Percentiles rank a stretch among this genome's conserved stretches.
Evolutionary conservation across 257 asterid species (phyloP).

Genomic region (Jacaranda mimosifolia): DNA sequence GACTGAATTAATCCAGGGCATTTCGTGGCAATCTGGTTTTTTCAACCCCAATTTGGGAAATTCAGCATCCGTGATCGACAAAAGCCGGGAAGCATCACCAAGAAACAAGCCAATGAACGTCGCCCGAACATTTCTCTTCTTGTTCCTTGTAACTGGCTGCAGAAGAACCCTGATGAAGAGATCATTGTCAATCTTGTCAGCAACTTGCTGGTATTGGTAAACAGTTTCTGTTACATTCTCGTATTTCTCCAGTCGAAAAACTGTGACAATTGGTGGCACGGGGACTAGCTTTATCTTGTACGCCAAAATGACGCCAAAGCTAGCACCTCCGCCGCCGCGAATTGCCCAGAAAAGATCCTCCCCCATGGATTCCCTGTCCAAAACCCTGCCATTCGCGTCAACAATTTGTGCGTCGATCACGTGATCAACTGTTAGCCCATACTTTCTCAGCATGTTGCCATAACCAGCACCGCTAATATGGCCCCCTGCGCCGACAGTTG

Average conservation of each 20-base stretch:
- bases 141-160: conserved; percentile 44
- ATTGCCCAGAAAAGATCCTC: conserved; percentile 75
- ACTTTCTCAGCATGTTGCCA: conserved; percentile 59
- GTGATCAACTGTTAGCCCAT: conserved; percentile 64
- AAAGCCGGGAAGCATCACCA: conserved; percentile 46
- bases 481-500: conserved; percentile 70
- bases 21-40: conserved; percentile 53
- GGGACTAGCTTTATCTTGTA: conserved; percentile 56
- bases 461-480: conserved; percentile 72
- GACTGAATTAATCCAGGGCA: conserved; percentile 69
- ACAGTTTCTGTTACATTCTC: conserved; percentile 44
- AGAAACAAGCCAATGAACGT: conserved; percentile 56
- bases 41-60: conserved; percentile 51
- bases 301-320: conserved; percentile 55
- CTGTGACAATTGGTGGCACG: conserved; percentile 62
- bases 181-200: conserved; percentile 43
- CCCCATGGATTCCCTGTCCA: conserved; percentile 61
- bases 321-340: conserved; percentile 71
- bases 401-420: conserved; percentile 60
- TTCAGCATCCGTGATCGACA: conserved; percentile 34
- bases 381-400: conserved; percentile 49
- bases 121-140: conserved; percentile 42
- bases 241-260: conserved; percentile 48
- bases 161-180: conserved; percentile 50
- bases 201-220: conserved; percentile 51